Base-by-base conservation (phyloP, 2,329 filamentous ascomycete species). In the Colletotrichum viniferum region DNA sequence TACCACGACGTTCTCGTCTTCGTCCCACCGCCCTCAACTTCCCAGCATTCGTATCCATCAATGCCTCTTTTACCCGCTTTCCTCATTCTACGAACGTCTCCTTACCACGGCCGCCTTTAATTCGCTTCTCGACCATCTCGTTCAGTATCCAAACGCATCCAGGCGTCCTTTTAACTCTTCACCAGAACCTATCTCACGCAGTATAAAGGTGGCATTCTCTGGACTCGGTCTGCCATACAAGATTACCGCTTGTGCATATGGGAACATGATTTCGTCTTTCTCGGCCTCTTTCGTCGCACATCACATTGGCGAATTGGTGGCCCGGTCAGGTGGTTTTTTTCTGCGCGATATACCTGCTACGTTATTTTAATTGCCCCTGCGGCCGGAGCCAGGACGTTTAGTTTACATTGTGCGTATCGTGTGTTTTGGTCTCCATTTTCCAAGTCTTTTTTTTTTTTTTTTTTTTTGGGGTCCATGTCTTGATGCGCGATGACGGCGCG, bases 1-100 rank as follows among this genome's bases (percentile, higher is more conserved):
- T 76, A 76, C 74, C 74, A 76, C 71, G 65, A 71, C 74, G 38
- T 68, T 75, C 38, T 73, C 69, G 63, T 68, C 56, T 72, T 62
- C 55, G 55, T 67, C 62, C 48, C 72, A 43, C 43, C 73, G 61
- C 62, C 38, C 55, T 72, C 56, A 24, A 72, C 38, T 72, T 72
- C 32, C 64, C 72, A 63, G 69, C 70, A 74, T 74, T 24, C 52
- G 34, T 69, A 55, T 38, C 24, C 58, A 69, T 43, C 21, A 60
- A 48, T 65, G 36, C 60, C 48, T 30, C 43, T 48, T 36, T 36
- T 52, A 48, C 21, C 28, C 63, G 24, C 48, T 69, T 24, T 65
- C 48, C 24, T 64, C n/a, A 26, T 30, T 43, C 18, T 36, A 62
- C 26, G 60, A 74, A 52, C 13, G 10, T 55, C 63, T 65, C 52